Evolutionary conservation across 2,329 filamentous ascomycete genomes (phyloP), one percentile per base, ranked within the genome.

Genomic region (Penicillium sp.): DNA sequence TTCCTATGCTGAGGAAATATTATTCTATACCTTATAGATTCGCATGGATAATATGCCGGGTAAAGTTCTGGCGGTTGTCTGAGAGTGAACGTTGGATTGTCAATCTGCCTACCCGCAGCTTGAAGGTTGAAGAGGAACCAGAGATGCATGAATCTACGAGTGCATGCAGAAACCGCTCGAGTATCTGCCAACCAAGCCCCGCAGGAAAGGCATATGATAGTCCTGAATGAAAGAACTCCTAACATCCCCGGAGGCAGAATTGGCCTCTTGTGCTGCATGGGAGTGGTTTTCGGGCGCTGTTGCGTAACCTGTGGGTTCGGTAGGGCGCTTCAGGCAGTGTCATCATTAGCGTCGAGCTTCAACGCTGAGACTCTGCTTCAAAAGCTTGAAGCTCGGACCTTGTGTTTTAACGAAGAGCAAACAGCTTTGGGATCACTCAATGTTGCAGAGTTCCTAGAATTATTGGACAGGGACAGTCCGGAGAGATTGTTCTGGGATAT

Each of bases 301-400:
- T 68, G 66, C 67, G 66, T 67, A 64, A 68, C 63, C 66, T 64
- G 60, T 64, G 66, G 63, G 67, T 61, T 64, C 64, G 57, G 61
- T 49, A 64, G 58, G 62, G 61, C 57, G 58, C 53, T 56, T 62
- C 54, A 45, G 62, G 60, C 51, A 61, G 64, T 62, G 64, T 61
- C 61, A 64, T 63, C 58, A 48, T 62, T 65, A 61, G 62, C 58
- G 59, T 46, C 46, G 52, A 60, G 46, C 60, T 47, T 49, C 53
- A 56, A 61, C 54, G 55, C 38, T 52, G 62, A 61, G 44, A 62
- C 62, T 56, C 44, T 41, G 15, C 4, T 11, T 17, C 21, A 35
- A n/a, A 11, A 47, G 31, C 26, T 54, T 38, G 35, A 26, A 38
- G 17, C 38, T 51, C 41, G 31, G 44, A 26, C 29, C 47, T 51